Conservation (phyloP, 192 early-diverging fungal species). For the Backusella luteola region DNA sequence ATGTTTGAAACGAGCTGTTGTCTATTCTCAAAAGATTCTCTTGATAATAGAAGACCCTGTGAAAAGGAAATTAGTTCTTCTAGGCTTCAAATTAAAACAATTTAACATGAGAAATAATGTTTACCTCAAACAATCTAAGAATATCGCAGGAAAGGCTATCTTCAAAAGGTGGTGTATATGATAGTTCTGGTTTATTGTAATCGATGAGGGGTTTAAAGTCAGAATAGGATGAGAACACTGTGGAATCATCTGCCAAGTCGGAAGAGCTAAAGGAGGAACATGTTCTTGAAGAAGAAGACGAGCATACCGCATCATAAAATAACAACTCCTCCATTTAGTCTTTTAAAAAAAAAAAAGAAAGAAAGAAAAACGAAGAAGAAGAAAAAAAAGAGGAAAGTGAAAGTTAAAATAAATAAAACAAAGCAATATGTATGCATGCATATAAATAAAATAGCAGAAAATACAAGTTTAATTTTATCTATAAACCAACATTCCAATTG, state of each 20-base stretch:
- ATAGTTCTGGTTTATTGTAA: neutral
- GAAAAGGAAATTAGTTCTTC: neutral
- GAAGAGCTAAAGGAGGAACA: neutral
- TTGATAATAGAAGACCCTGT: neutral
- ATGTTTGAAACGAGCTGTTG: neutral
- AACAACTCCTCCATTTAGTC: neutral
- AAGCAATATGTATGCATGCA: neutral
- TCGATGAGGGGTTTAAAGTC: neutral
- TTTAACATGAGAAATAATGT: neutral
- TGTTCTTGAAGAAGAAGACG: neutral
- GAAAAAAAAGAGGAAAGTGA: neutral
- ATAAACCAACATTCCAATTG: neutral
- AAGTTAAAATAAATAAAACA: slow-evolving; percentile 3
- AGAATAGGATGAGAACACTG: neutral
- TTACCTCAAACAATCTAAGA: neutral
- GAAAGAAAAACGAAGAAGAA: neutral
- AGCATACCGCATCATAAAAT: neutral
- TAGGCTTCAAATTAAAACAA: neutral
- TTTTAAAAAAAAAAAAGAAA: neutral
- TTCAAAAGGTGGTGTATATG: neutral
- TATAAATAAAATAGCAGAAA: neutral
- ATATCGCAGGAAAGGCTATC: neutral
- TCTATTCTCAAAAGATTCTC: neutral
- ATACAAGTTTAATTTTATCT: slow-evolving; percentile 4
- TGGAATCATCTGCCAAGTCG: neutral